Evolutionary conservation across 345 rosid species (phyloP).

Genomic region (Eucalyptus guilfoylei): DNA sequence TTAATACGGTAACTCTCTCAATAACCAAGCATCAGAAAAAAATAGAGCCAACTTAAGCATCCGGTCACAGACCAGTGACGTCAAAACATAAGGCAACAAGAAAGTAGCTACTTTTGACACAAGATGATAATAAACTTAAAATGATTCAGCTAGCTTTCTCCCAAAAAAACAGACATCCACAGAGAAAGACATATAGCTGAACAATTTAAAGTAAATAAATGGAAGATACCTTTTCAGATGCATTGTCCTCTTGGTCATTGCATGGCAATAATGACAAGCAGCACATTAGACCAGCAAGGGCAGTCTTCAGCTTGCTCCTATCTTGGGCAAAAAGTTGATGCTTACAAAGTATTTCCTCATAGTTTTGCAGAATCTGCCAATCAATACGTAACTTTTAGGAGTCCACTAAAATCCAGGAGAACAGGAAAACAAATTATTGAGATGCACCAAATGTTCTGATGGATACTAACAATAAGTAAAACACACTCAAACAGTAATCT

Average conservation of each 20-base stretch:
- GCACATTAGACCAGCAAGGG: constrained; percentile 57
- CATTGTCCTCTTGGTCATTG: constrained; percentile 16
- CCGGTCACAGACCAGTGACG: neutral
- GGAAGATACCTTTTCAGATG: constrained; percentile 28
- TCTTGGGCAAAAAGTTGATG: constrained; percentile 61
- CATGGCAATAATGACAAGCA: constrained; percentile 65
- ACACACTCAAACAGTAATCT: neutral
- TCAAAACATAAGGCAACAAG: neutral
- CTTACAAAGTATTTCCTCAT: constrained; percentile 52
- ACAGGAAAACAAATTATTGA: neutral
- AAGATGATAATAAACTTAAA: neutral
- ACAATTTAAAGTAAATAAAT: neutral
- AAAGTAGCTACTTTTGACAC: neutral
- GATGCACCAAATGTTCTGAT: neutral
- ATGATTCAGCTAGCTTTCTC: neutral
- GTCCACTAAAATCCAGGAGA: neutral
- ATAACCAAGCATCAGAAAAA: neutral
- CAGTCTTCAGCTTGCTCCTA: constrained; percentile 53
- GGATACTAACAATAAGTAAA: neutral
- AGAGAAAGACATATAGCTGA: neutral
- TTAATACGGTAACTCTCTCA: neutral
- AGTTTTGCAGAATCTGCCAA: constrained; percentile 68
- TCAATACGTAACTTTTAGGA: neutral
- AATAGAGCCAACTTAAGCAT: neutral
- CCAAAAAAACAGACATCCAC: neutral